Evolutionary conservation across 176 grass and related monocot genomes (phyloP).

Genomic region (Triticum timopheevii): DNA sequence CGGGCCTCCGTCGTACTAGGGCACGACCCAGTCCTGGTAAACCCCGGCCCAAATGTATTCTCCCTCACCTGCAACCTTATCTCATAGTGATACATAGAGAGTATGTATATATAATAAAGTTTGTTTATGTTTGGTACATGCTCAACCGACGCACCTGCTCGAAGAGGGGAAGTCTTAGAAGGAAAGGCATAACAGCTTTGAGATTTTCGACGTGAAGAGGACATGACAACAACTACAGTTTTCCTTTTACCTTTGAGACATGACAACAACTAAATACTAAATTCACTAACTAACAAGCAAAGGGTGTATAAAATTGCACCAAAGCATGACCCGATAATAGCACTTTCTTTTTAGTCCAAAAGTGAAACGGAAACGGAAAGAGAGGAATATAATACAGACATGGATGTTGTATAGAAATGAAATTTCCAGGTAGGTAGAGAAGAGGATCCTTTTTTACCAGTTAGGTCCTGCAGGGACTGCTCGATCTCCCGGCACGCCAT

Average conservation of each 20-base stretch:
- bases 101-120: neutral
- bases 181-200: neutral
- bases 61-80: neutral
- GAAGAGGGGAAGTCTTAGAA: conserved; percentile 20
- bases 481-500: conserved; percentile 99
- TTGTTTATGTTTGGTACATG: neutral
- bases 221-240: conserved; percentile 22
- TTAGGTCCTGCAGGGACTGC: conserved; percentile 92
- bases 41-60: neutral
- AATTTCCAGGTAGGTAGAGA: neutral
- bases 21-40: neutral
- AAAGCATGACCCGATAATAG: neutral
- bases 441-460: conserved; percentile 40
- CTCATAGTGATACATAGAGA: neutral
- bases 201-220: conserved; percentile 5
- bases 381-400: neutral
- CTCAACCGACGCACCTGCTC: neutral
- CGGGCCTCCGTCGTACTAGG: neutral
- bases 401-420: neutral
- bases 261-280: neutral
- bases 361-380: neutral
- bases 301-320: conserved; percentile 14
- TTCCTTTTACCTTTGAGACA: conserved; percentile 17
- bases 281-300: neutral
- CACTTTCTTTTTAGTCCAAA: neutral